Evolutionary conservation across 108 stramenopile genomes (phyloP), one percentile per base, ranked within the genome.

Genomic region (Fragilariopsis cylindrus): DNA sequence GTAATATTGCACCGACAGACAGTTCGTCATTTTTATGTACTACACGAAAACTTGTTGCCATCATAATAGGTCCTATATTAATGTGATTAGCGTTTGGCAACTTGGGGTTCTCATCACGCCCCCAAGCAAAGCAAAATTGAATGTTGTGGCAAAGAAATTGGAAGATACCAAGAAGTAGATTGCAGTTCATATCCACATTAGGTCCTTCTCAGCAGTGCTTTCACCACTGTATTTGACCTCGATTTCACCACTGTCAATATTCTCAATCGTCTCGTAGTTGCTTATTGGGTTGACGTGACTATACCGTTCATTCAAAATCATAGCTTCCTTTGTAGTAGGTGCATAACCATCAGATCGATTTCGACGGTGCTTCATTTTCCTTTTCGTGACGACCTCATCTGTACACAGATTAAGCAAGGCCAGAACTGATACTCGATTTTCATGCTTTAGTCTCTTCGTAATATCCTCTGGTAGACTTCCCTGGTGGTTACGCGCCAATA

Each of bases 381-480:
- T 50, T 41, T 77, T 77, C 8, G 76, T 71, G 45, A 77, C 57
- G 42, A 84, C 62, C 49, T 73, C 45, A 40, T 81, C 80, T 57
- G 30, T 78, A 19, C 62, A 60, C 2, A 62, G 50, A n/a, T 48
- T 48, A 58, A 85, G 58, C 55, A 79, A 30, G 5, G 47, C 72
- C 72, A 94, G 16, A 0, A 89, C 82, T 40, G 77, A 70, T 58
- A 70, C 81, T n/a, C 90, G 80, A 77, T 93, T 93, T 13, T 84
- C 70, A 70, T 96, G 92, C 18, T 84, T 72, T 41, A 96, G 73
- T 52, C 92, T 78, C 62, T 79, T 81, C 13, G 83, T 77, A 68
- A 96, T 92, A 81, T 96, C 94, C 9, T 78, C 73, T 3, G 94
- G 87, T 44, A 85, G 72, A 75, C 83, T 87, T 13, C 92, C 92